Evolutionary conservation across 495 filamentous ascomycete species (phyloP).

Genomic region (Lophiotrema nucula): DNA sequence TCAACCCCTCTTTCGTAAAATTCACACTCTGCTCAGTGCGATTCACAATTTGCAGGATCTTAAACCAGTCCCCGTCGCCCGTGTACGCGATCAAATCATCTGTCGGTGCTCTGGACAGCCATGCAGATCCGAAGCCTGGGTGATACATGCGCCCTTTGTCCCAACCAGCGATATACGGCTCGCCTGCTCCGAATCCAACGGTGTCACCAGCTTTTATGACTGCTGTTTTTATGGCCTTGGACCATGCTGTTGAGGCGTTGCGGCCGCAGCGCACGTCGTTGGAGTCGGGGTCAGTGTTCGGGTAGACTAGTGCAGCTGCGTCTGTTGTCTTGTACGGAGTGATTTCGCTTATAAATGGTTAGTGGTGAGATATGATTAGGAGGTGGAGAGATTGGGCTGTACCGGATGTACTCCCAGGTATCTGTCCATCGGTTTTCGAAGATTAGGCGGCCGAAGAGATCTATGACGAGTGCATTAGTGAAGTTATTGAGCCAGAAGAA

Average conservation of each 20-base stretch:
- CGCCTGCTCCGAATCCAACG: conserved; percentile 12
- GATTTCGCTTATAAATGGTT: neutral
- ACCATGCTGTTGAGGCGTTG: conserved; percentile 8
- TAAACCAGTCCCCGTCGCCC: conserved; percentile 21
- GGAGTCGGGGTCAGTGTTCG: conserved; percentile 14
- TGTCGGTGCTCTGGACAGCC: conserved; percentile 1
- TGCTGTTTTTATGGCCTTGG: conserved; percentile 9
- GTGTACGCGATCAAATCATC: conserved; percentile 8
- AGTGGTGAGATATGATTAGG: neutral
- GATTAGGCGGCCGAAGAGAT: conserved; percentile 19
- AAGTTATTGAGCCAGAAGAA: too few relatives aligned
- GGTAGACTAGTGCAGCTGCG: neutral
- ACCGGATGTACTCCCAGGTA: conserved; percentile 25
- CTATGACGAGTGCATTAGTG: too few relatives aligned
- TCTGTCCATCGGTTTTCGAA: conserved; percentile 11
- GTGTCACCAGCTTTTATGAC: conserved; percentile 8
- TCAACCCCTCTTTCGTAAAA: neutral
- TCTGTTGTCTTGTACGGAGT: neutral
- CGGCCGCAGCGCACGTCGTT: conserved; percentile 14
- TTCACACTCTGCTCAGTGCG: conserved; percentile 11
- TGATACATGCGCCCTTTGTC: conserved; percentile 9
- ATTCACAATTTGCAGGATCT: conserved; percentile 2
- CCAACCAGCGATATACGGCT: neutral
- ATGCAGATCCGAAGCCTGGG: conserved; percentile 5
- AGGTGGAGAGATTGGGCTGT: neutral